phyloP scores from a whole-genome alignment of 306 rosid genomes.

The Argentina anserina region DNA sequence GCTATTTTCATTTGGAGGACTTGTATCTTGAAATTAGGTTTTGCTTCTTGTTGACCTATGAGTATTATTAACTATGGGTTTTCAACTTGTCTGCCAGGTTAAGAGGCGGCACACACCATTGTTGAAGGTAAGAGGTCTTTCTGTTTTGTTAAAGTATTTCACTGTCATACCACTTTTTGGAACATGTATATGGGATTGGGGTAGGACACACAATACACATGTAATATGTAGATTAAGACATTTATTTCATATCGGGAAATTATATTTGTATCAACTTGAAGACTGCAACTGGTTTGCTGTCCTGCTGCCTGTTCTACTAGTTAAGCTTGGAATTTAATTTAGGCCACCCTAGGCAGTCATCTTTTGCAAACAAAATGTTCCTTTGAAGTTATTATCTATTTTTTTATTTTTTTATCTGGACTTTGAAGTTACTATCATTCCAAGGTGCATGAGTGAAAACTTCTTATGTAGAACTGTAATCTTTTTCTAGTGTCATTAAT shows the following conservation, averaged over 20 bases:
- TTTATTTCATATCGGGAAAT: background rate
- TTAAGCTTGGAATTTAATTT: background rate
- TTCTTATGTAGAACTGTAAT: background rate
- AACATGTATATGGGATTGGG: background rate
- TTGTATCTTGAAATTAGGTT: background rate
- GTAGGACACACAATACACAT: background rate
- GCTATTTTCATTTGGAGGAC: background rate
- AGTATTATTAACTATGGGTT: conserved; percentile 25
- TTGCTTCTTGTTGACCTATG: background rate
- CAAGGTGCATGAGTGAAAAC: background rate
- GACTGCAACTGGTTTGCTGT: background rate
- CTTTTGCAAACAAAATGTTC: background rate
- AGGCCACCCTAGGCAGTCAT: background rate
- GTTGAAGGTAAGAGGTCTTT: conserved; percentile 67
- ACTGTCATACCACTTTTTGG: background rate
- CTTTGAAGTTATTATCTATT: no score
- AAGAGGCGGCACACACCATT: conserved; percentile 73
- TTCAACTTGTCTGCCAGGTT: conserved; percentile 56
- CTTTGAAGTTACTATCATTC: background rate
- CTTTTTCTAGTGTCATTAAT: background rate
- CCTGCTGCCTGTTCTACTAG: background rate
- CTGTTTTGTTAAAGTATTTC: background rate
- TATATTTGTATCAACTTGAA: background rate
- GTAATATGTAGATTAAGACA: background rate
- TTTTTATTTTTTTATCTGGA: no score